A percentile compares a stretch with the other conserved stretches of the same genome.
Evolutionary conservation across 352 stramenopile genomes (phyloP).

Genomic region (Pythium biforme): DNA sequence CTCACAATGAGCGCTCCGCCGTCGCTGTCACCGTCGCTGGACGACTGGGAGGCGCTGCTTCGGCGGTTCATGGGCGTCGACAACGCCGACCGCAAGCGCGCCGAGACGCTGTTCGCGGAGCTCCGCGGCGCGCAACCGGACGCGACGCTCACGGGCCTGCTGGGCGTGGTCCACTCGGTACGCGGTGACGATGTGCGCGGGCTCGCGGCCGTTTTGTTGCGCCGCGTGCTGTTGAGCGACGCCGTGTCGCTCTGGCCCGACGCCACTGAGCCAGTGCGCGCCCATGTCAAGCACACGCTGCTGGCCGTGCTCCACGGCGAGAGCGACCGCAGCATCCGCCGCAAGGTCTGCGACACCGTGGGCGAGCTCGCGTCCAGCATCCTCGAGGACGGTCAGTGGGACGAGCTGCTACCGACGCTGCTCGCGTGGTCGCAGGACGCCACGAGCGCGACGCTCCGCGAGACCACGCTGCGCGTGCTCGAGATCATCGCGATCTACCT

Average conservation of each 20-base stretch:
- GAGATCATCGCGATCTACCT: constrained; percentile 84
- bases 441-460: constrained; percentile 50
- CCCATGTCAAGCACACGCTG: constrained; percentile 57
- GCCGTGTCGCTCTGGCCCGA: constrained; percentile 75
- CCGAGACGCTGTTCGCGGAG: constrained; percentile 57
- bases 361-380: constrained; percentile 78
- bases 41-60: constrained; percentile 67
- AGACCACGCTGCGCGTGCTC: constrained; percentile 69
- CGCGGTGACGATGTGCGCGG: constrained; percentile 67
- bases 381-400: constrained; percentile 79
- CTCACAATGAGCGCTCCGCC: constrained; percentile 26
- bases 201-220: constrained; percentile 71
- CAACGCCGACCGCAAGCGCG: constrained; percentile 67
- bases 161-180: constrained; percentile 56
- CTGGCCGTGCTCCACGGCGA: constrained; percentile 61
- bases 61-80: constrained; percentile 71
- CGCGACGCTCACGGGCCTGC: constrained; percentile 51
- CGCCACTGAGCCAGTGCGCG: constrained; percentile 43
- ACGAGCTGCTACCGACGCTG: constrained; percentile 66
- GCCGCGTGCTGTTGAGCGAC: constrained; percentile 74
- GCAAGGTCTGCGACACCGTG: constrained; percentile 83
- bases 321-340: constrained; percentile 71
- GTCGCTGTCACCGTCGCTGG: constrained; percentile 23
- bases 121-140: constrained; percentile 59
- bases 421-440: constrained; percentile 55